Base-by-base conservation (phyloP, 306 rosid genomes). In the Rosa multiflora region DNA sequence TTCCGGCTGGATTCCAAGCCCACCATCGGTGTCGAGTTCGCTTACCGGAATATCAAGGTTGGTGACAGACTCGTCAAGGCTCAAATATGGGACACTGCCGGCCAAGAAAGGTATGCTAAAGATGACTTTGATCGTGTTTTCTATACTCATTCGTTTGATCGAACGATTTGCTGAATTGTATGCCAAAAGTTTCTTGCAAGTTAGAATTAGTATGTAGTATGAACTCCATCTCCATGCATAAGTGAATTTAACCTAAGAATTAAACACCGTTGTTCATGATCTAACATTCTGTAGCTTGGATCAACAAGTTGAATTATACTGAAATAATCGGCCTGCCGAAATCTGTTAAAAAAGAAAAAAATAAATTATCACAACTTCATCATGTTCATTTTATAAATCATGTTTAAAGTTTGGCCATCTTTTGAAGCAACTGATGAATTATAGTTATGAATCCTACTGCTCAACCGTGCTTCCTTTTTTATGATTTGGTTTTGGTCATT, bases 21-120 rank as follows among this genome's bases (percentile, higher is more conserved):
- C 0, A 94, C 98, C 70, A 94, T 94, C 20, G 98, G 98, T 6
- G 98, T 94, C 3, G 98, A 94, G 70, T 94, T 94, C 64, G 98
- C 97, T 74, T 94, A 94, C 85, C 79, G 96, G 85, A 94, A 94
- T 77, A 84, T 94, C 51, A 90, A 83, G 70, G 85, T 94, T 8
- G 88, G 74, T 2, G 93, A 86, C 15, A 94, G 90, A 13, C 89
- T 94, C 78, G 82, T 94, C 94, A 94, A 94, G 77, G 88, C 97
- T 39, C 98, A 94, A 81, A 94, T 94, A 51, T 94, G 98, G 98
- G 97, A 94, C 86, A 94, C 98, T 70, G 98, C 97, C 12, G 97
- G 97, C 78, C 98, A 94, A 86, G 98, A 94, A 79, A 92, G 98
- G 97, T 94, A 78, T 14, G 35, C 43, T 10, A 12, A 62, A 62